Evolutionary conservation across 768 basidiomycete genomes (phyloP).

Genomic region (Kwoniella sp.): DNA sequence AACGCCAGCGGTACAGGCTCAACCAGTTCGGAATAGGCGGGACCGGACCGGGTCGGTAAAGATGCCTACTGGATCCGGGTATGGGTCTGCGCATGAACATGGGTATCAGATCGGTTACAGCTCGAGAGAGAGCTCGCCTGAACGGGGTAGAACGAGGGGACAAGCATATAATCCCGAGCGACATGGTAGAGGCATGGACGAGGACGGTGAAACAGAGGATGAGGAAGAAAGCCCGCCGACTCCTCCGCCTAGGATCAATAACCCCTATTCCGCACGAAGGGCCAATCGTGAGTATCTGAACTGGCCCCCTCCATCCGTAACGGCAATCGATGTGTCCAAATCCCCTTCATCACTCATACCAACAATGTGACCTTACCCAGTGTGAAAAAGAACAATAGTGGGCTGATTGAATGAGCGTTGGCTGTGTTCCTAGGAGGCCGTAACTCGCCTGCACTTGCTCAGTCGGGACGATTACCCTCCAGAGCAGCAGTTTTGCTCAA

Average conservation of each 20-base stretch:
- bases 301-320: background rate
- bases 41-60: background rate
- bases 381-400: too few species aligned
- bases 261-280: conserved; percentile 32
- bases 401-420: background rate
- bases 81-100: background rate
- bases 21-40: too few species aligned
- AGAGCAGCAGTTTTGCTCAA: conserved; percentile 29
- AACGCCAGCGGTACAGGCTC: too few species aligned
- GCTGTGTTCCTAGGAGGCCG: background rate
- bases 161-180: background rate
- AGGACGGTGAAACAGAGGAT: conserved; percentile 6
- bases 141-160: background rate
- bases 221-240: conserved; percentile 46
- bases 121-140: background rate
- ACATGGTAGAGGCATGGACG: background rate
- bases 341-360: too few species aligned
- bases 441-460: conserved; percentile 6
- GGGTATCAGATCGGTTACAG: background rate
- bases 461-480: conserved; percentile 15
- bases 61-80: background rate
- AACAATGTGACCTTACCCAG: too few species aligned
- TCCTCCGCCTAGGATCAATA: conserved; percentile 39
- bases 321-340: too few species aligned
- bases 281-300: conserved; percentile 13